Conservation (phyloP, 139 green algal genomes). For the Tetraselmis striata region DNA sequence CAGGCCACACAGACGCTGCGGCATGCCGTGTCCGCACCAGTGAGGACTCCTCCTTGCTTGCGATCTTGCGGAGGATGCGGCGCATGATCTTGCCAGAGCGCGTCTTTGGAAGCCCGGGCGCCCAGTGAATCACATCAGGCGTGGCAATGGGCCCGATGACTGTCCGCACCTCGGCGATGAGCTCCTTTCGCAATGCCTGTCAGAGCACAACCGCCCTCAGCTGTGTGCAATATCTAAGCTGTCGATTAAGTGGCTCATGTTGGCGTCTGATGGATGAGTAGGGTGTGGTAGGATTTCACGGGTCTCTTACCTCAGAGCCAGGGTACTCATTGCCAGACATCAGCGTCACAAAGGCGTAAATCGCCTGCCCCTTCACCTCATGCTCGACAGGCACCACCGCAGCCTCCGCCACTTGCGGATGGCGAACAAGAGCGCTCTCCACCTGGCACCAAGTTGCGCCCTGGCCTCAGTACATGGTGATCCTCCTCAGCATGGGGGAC, state of each 20-base stretch:
- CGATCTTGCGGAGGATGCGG: conserved; percentile 82
- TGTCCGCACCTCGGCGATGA: conserved; percentile 53
- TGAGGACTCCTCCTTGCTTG: conserved; percentile 35
- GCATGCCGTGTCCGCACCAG: neutral
- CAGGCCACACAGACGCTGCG: too few relatives aligned
- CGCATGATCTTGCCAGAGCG: conserved; percentile 91
- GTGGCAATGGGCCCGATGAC: conserved; percentile 80
- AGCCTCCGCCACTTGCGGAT: conserved; percentile 78
- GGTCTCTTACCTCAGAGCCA: conserved; percentile 20
- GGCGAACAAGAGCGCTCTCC: conserved; percentile 74
- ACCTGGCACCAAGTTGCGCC: conserved; percentile 31
- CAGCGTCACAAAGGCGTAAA: conserved; percentile 95
- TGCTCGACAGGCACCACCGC: conserved; percentile 90
- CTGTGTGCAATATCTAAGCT: neutral
- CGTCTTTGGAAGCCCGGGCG: conserved; percentile 83
- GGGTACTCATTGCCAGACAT: conserved; percentile 43
- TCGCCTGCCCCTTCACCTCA: conserved; percentile 83
- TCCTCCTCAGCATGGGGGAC: neutral
- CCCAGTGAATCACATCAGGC: conserved; percentile 95
- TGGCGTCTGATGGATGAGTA: too few relatives aligned
- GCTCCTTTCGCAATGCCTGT: conserved; percentile 54
- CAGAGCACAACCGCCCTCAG: too few relatives aligned
- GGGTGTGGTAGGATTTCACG: too few relatives aligned
- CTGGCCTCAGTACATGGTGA: neutral
- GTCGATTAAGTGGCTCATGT: too few relatives aligned